Conservation (phyloP, 208 protist species). For the Wallacemonas sp. region DNA sequence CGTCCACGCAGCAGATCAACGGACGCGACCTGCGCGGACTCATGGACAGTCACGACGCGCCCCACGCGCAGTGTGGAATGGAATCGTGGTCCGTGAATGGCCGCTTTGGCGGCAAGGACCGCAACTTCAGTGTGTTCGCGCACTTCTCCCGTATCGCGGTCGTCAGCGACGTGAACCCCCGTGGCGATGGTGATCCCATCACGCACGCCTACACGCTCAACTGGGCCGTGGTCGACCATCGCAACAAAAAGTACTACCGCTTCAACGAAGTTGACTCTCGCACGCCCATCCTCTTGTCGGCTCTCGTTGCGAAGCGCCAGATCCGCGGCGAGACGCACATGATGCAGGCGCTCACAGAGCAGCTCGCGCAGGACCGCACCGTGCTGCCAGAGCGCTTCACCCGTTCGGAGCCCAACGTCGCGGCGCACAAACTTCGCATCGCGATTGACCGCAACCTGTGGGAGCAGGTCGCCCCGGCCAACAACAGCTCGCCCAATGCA, state of each 20-base stretch:
- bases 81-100: constrained; percentile 52
- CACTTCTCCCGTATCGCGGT: constrained; percentile 45
- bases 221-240: constrained; percentile 61
- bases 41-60: constrained; percentile 36
- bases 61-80: constrained; percentile 37
- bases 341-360: constrained; percentile 60
- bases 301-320: constrained; percentile 42
- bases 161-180: constrained; percentile 39
- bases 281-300: constrained; percentile 37
- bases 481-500: background rate
- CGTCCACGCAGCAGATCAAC: constrained; percentile 11
- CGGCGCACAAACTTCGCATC: constrained; percentile 25
- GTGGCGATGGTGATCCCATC: constrained; percentile 18
- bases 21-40: constrained; percentile 23
- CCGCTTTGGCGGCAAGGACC: constrained; percentile 32
- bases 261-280: constrained; percentile 54
- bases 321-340: constrained; percentile 33
- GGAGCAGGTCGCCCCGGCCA: background rate
- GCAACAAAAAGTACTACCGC: constrained; percentile 50
- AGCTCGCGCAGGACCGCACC: constrained; percentile 35
- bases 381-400: constrained; percentile 48
- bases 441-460: constrained; percentile 17
- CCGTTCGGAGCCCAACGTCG: constrained; percentile 9
- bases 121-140: constrained; percentile 44
- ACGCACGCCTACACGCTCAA: constrained; percentile 31